phyloP scores from a whole-genome alignment of 2,329 filamentous ascomycete genomes.

The Didymella arachidicola region DNA sequence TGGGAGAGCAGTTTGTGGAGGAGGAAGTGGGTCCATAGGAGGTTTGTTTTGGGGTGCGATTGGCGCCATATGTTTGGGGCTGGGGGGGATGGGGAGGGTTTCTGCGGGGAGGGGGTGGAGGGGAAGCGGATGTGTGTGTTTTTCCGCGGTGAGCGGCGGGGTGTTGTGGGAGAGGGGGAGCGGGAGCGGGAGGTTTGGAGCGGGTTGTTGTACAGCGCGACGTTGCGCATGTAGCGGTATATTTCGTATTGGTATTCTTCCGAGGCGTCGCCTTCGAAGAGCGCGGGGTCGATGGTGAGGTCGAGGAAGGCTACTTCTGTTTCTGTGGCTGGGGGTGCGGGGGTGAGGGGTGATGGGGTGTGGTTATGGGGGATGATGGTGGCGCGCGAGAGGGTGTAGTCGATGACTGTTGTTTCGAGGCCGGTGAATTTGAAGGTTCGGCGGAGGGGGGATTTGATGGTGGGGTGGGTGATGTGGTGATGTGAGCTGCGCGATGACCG shows the following conservation, averaged over 20 bases:
- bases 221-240: constrained; percentile 61
- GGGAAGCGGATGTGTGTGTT: constrained; percentile 43
- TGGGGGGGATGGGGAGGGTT: neutral
- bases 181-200: constrained; percentile 32
- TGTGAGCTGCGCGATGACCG: constrained; percentile 29
- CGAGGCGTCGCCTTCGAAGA: constrained; percentile 58
- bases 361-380: constrained; percentile 49
- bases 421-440: constrained; percentile 61
- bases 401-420: constrained; percentile 70
- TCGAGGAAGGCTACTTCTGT: constrained; percentile 55
- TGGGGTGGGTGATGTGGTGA: constrained; percentile 37
- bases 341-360: constrained; percentile 19
- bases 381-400: constrained; percentile 72
- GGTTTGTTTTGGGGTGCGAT: constrained; percentile 67
- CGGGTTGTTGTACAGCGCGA: constrained; percentile 56
- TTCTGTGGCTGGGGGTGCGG: constrained; percentile 7
- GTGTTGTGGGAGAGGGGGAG: constrained; percentile 18
- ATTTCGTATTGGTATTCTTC: constrained; percentile 65
- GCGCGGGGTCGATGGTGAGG: constrained; percentile 52
- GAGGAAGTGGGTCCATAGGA: constrained; percentile 70
- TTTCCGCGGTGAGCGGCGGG: constrained; percentile 35
- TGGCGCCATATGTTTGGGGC: constrained; percentile 55
- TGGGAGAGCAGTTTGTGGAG: constrained; percentile 62
- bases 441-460: constrained; percentile 47
- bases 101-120: constrained; percentile 8